These are phyloP conservation scores for Xerocomellus intermedius DNA, from an alignment of 768 basidiomycete species.

Conservation along the genomic window DNA sequence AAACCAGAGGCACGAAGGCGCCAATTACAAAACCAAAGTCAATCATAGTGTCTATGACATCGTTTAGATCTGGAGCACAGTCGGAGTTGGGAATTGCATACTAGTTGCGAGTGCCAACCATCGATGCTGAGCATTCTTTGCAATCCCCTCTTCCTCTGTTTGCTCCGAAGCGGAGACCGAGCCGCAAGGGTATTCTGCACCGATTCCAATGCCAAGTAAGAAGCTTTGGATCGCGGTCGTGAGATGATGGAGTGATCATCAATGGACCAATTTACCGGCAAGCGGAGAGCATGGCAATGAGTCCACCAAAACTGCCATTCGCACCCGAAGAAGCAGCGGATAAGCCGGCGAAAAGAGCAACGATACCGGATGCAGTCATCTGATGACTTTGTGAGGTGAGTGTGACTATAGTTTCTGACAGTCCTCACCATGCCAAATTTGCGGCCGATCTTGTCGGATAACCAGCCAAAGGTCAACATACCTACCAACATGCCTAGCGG, in stretches of 20 bases:
- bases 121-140: conserved; percentile 76
- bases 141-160: conserved; percentile 78
- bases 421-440: conserved; percentile 80
- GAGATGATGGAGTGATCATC: not conserved
- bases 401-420: not conserved
- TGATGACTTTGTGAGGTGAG: conserved; percentile 29
- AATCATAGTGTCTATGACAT: conserved; percentile 70
- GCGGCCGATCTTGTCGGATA: conserved; percentile 83
- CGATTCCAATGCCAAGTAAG: conserved; percentile 84
- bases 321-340: conserved; percentile 84
- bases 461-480: conserved; percentile 77
- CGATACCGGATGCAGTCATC: conserved; percentile 83
- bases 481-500: conserved; percentile 82
- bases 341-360: conserved; percentile 78
- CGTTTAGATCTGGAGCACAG: not conserved
- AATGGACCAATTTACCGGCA: conserved; percentile 53
- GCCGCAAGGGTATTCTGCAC: conserved; percentile 89
- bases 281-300: conserved; percentile 75
- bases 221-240: conserved; percentile 47
- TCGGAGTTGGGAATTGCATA: conserved; percentile 34
- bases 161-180: conserved; percentile 88
- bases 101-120: conserved; percentile 91
- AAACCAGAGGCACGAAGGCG: conserved; percentile 78
- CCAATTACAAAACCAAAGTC: conserved; percentile 79
- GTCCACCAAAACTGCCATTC: conserved; percentile 62